These are phyloP conservation scores for Nitzschia putrida DNA, from an alignment of 108 stramenopile species.

Conservation along the genomic window DNA sequence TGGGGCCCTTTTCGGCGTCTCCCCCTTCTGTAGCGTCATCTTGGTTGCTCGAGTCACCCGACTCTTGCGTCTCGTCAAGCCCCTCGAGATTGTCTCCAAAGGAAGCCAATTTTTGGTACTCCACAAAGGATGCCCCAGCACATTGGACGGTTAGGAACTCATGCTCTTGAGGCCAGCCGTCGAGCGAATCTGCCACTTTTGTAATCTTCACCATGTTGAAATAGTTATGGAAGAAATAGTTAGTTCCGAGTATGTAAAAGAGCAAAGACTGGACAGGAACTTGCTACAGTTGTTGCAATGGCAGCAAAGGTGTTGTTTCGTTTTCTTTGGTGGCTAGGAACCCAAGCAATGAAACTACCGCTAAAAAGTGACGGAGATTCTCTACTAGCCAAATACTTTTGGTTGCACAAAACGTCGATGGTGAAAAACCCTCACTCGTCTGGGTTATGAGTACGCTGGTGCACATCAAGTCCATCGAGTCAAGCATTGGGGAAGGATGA, in stretches of 20 bases:
- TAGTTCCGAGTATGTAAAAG: no score
- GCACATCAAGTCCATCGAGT: no score
- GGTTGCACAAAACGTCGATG: no score
- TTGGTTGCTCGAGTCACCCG: neutral
- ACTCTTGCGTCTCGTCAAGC: neutral
- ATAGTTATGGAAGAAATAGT: neutral
- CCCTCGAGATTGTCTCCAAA: constrained; percentile 15
- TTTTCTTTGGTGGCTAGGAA: neutral
- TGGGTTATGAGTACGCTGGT: no score
- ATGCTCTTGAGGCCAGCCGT: constrained; percentile 26
- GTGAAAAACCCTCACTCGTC: no score
- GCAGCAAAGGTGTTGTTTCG: neutral
- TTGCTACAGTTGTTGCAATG: neutral
- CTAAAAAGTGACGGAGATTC: no score
- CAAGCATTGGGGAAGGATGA: no score
- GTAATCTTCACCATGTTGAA: constrained; percentile 15
- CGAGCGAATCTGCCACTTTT: constrained; percentile 18
- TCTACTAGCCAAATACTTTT: no score
- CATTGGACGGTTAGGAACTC: constrained; percentile 23
- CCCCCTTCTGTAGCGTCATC: constrained; percentile 7
- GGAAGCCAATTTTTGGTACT: constrained; percentile 21
- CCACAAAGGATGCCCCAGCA: constrained; percentile 28
- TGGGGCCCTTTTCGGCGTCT: constrained; percentile 1
- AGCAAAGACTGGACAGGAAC: neutral
- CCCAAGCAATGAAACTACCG: no score